Base-by-base conservation (phyloP, 129 eudicot species). In the Artemisia tridentata region DNA sequence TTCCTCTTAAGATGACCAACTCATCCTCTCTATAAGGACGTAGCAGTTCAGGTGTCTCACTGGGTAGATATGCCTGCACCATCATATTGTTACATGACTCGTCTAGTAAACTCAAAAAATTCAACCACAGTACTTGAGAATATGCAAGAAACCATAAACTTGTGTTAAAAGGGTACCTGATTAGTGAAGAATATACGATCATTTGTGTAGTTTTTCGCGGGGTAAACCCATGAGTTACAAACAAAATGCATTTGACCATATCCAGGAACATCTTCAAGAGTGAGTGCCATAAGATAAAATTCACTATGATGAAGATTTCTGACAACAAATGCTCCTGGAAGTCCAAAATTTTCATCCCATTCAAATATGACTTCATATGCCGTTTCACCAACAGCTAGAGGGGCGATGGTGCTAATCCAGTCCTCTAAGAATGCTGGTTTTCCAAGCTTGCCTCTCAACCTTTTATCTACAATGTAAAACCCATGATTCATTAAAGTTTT, bases 161-260 rank as follows among this genome's bases (percentile, higher is more conserved):
- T 5, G 10, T 12, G 45, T 52, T 31, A 31, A 73, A 18, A 1
- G 12, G 38, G 15, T 67, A 88, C 91, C 91, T 80, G 74, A 73
- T 85, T 82, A 23, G 84, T 4, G 58, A 90, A 86, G 85, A 86
- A 86, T 12, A 90, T 47, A 31, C 96, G 90, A 31, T 84, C 80
- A 0, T 61, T 43, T 10, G 69, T 76, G 73, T 86, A 84, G 8
- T 59, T 53, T 16, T 79, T 31, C 29, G 83, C 75, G 0, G 86
- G 88, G 63, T 84, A 86, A 69, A 84, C 83, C 92, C 96, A 89
- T 14, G 96, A 86, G 59, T 86, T 81, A 81, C 92, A 86, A 8
- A 76, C 84, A 75, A 89, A 86, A 52, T 89, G 86, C 65, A 89
- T 54, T 2, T 69, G 60, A 1, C 85, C 88, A 60, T 89, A 77